These are phyloP conservation scores for Backusella tarrabulga DNA, from an alignment of 192 early-diverging fungal genomes.

Conservation along the genomic window DNA sequence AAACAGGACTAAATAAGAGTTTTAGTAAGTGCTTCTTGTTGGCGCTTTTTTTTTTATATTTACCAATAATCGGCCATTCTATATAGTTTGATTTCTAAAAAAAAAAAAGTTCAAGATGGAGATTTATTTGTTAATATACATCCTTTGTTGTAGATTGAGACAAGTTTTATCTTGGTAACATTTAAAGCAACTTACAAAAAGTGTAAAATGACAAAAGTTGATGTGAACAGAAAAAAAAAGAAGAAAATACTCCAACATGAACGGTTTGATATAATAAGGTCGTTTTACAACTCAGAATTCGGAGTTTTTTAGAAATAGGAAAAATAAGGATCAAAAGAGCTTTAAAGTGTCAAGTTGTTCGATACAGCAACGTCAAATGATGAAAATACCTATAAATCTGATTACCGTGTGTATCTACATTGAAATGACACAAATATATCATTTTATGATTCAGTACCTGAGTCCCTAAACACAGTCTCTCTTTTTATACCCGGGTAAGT, in stretches of 20 bases:
- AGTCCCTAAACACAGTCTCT: no score
- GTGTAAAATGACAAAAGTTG: background rate
- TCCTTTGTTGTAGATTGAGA: background rate
- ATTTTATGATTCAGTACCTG: no score
- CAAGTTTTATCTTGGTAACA: background rate
- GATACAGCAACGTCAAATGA: no score
- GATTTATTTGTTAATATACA: background rate
- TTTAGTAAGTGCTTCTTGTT: background rate
- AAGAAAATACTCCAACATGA: background rate
- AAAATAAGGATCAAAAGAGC: no score
- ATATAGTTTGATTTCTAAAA: background rate
- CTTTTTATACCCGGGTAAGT: no score
- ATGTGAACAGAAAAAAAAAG: background rate
- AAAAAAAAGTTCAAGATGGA: background rate
- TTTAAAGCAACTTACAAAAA: background rate
- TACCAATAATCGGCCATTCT: conserved; percentile 3
- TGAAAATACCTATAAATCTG: no score
- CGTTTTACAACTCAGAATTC: background rate
- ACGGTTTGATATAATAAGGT: background rate
- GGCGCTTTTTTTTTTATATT: background rate
- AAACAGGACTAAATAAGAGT: conserved; percentile 67
- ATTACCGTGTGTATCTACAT: no score
- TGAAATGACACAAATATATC: no score
- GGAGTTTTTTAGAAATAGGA: background rate
- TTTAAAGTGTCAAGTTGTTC: no score